Percentiles rank a stretch among this genome's conserved stretches.
Evolutionary conservation across 345 rosid species (phyloP).

Genomic region (Eucalyptus erythrocorys): DNA sequence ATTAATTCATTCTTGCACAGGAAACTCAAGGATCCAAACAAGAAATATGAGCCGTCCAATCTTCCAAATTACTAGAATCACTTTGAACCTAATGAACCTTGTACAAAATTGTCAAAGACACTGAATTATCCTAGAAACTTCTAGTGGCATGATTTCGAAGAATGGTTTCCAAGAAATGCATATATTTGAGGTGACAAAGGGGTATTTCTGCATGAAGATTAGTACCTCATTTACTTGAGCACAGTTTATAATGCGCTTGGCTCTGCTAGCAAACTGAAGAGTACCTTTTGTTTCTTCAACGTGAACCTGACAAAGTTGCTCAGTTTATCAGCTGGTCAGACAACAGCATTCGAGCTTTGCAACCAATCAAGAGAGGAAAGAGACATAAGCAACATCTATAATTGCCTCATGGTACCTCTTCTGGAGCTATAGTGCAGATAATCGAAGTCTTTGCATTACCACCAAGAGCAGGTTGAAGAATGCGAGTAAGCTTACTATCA

Average conservation of each 20-base stretch:
- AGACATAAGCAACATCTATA: background rate
- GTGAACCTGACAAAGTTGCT: conserved; percentile 43
- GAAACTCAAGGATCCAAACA: background rate
- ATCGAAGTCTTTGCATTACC: conserved; percentile 97
- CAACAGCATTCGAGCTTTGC: background rate
- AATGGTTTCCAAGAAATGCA: background rate
- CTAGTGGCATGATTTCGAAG: background rate
- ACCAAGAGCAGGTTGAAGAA: conserved; percentile 96
- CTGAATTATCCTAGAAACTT: background rate
- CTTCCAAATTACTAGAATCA: background rate
- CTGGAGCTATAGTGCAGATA: conserved; percentile 95
- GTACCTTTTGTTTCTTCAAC: conserved; percentile 96
- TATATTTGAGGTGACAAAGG: background rate
- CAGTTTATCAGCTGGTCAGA: background rate
- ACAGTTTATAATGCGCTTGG: conserved; percentile 87
- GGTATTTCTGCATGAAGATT: background rate
- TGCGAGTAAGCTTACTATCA: conserved; percentile 96
- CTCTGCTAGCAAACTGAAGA: conserved; percentile 93
- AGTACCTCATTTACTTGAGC: conserved; percentile 95
- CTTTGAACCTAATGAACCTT: background rate
- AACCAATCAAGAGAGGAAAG: background rate
- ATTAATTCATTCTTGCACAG: background rate
- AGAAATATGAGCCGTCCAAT: background rate
- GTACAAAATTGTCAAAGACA: background rate
- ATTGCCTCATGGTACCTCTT: conserved; percentile 48